phyloP scores from a whole-genome alignment of 2,329 filamentous ascomycete genomes.

The Fusarium coffeatum region DNA sequence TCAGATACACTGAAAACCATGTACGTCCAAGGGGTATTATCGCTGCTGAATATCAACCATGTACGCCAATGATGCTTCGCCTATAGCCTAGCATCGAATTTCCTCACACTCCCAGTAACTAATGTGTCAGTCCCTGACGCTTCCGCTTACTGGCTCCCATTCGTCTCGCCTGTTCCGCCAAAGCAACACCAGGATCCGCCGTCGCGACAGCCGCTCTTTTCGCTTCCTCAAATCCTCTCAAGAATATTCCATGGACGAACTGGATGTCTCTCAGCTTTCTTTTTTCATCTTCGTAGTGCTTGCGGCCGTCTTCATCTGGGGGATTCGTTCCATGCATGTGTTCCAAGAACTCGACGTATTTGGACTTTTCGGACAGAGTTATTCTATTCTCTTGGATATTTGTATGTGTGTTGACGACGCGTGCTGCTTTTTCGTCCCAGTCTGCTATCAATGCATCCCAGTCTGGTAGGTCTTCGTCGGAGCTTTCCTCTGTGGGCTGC shows the following conservation, averaged over 20 bases:
- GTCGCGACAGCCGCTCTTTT: not conserved
- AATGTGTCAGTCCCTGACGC: not conserved
- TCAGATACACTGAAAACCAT: not conserved
- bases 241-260: not conserved
- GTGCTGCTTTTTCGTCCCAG: not conserved
- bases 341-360: not conserved
- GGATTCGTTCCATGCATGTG: not conserved
- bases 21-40: not conserved
- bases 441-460: not conserved
- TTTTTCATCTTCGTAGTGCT: not conserved
- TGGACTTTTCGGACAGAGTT: not conserved
- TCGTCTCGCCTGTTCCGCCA: not conserved
- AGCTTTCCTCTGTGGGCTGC: not conserved
- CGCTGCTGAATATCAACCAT: not conserved
- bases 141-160: not conserved
- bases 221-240: not conserved
- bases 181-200: not conserved
- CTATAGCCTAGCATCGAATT: rapidly evolving
- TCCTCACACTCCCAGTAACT: not conserved
- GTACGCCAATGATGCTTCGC: not conserved
- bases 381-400: not conserved
- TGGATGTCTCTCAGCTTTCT: not conserved
- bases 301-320: not conserved
- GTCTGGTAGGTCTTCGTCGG: not conserved
- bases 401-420: not conserved